These are phyloP conservation scores for Catenaria anguillulae DNA, from an alignment of 371 early-diverging fungal genomes.

Conservation along the genomic window DNA sequence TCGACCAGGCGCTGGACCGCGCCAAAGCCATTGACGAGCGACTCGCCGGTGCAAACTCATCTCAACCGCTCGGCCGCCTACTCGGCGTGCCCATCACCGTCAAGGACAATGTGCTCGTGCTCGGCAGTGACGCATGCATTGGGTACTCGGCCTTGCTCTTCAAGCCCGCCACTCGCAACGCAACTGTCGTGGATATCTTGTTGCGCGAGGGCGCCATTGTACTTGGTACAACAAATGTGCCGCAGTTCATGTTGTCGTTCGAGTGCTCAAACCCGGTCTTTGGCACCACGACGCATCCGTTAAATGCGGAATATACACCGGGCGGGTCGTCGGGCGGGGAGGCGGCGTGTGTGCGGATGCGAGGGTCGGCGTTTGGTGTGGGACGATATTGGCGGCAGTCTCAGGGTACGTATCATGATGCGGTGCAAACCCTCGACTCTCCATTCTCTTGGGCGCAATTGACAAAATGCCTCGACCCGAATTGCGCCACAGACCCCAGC, in stretches of 20 bases:
- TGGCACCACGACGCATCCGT: neutral
- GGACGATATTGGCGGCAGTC: conserved; percentile 5
- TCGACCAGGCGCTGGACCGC: neutral
- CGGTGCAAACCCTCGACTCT: neutral
- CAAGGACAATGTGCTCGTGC: neutral
- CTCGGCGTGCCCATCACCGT: neutral
- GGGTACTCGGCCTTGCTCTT: neutral
- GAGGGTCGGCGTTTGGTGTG: neutral
- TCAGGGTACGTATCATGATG: neutral
- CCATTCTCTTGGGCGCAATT: neutral
- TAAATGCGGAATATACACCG: neutral
- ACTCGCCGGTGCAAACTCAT: no score
- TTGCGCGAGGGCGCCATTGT: conserved; percentile 3
- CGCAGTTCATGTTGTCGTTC: neutral
- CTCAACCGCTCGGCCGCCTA: neutral
- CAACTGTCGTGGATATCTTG: neutral
- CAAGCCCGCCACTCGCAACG: neutral
- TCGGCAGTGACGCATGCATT: neutral
- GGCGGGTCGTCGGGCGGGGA: conserved; percentile 7
- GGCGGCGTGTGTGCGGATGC: neutral
- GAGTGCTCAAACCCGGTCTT: conserved; percentile 6
- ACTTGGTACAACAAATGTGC: conserved; percentile 1
- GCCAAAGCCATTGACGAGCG: neutral
- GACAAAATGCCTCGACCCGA: no score
- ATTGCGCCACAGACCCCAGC: conserved; percentile 2